Percentiles rank a stretch among this genome's conserved stretches.
Evolutionary conservation across 2,329 filamentous ascomycete genomes (phyloP).

Genomic region (Exophiala sideris): DNA sequence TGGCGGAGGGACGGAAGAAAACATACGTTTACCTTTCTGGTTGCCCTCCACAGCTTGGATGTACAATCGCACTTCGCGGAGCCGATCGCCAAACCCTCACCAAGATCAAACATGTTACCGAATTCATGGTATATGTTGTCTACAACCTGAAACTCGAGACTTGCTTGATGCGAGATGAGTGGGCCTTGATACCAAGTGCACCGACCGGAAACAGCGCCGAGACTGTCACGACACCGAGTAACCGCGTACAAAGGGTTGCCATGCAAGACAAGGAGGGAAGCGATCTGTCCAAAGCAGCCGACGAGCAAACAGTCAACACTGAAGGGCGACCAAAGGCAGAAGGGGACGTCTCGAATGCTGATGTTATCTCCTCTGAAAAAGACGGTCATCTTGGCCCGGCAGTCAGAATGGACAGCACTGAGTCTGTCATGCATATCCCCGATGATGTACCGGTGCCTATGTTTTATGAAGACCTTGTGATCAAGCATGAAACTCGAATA

Average conservation of each 20-base stretch:
- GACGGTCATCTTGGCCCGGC: constrained; percentile 12
- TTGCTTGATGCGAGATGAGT: constrained; percentile 88
- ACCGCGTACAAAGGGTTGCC: not conserved
- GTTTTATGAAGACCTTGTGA: constrained; percentile 92
- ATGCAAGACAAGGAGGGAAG: constrained; percentile 1
- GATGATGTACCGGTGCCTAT: constrained; percentile 82
- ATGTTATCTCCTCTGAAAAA: constrained; percentile 16
- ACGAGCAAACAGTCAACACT: constrained; percentile 14
- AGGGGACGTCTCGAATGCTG: constrained; percentile 19
- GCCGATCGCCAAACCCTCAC: constrained; percentile 67
- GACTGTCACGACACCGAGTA: not conserved
- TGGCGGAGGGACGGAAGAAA: constrained; percentile 80
- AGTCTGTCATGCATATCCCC: constrained; percentile 57
- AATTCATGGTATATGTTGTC: constrained; percentile 98
- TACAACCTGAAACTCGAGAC: constrained; percentile 97
- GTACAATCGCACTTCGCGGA: constrained; percentile 87
- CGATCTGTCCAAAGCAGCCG: not conserved
- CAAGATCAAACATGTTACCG: constrained; percentile 86
- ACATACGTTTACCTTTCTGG: constrained; percentile 95
- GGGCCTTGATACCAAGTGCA: constrained; percentile 67
- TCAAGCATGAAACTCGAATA: constrained; percentile 88
- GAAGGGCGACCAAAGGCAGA: constrained; percentile 11
- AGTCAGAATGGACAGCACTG: constrained; percentile 35
- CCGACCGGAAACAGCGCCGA: constrained; percentile 9
- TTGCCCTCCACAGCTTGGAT: constrained; percentile 83